A percentile compares a stretch with the other conserved stretches of the same genome.
These are phyloP conservation scores for Candida boidinii DNA, from an alignment of 805 yeast species.

Conservation along the genomic window DNA sequence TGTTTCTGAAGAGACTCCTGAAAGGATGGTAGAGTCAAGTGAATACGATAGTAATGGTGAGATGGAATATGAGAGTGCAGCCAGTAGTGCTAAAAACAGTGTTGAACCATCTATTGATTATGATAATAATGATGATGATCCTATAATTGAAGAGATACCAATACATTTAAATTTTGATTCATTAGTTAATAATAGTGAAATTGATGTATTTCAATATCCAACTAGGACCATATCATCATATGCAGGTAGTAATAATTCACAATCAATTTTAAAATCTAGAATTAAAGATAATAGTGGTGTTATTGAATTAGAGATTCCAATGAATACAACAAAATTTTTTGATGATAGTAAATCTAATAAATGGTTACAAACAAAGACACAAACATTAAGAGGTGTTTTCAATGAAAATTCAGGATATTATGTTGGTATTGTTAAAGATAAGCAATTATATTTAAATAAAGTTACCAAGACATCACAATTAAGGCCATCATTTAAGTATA, in stretches of 20 bases:
- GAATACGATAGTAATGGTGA: too few species aligned
- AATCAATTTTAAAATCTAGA: conserved; percentile 1
- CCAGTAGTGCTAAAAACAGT: too few species aligned
- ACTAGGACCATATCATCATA: conserved; percentile 36
- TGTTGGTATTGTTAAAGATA: conserved; percentile 29
- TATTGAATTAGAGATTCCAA: conserved; percentile 70
- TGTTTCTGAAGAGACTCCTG: too few species aligned
- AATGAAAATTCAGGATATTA: conserved; percentile 44
- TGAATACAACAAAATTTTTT: conserved; percentile 59
- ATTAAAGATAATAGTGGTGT: conserved; percentile 54
- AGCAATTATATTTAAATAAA: conserved; percentile 55
- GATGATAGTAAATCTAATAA: conserved; percentile 54
- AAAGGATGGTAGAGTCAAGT: conserved; percentile 2
- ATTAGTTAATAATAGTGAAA: conserved; percentile 9
- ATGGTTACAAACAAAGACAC: conserved; percentile 56
- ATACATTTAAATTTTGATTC: conserved; percentile 29
- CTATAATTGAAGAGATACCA: conserved; percentile 54
- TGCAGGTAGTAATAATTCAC: conserved; percentile 1
- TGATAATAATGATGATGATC: conserved; percentile 41
- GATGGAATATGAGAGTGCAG: too few species aligned
- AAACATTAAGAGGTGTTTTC: conserved; percentile 66
- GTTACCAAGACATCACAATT: conserved; percentile 65
- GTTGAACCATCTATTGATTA: conserved; percentile 7
- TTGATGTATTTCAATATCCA: conserved; percentile 52
- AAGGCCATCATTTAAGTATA: conserved; percentile 73